A percentile compares a stretch with the other conserved stretches of the same genome.
Conservation (phyloP, 2,329 filamentous ascomycete species). For the Xylaria sp. region DNA sequence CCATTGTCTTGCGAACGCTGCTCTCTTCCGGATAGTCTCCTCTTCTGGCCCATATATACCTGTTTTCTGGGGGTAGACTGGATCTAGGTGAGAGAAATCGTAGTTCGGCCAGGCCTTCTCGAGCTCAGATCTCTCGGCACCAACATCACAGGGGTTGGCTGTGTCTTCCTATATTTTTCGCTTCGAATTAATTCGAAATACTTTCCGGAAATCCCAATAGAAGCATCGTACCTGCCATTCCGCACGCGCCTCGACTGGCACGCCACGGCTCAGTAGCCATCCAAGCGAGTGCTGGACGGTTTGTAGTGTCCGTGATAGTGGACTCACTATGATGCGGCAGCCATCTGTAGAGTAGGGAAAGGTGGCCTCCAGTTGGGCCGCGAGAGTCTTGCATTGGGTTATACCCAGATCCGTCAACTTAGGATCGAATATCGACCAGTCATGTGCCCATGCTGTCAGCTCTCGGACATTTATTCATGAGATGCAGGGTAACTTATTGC, state of each 20-base stretch:
- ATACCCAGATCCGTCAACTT: conserved; percentile 46
- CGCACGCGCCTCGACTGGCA: conserved; percentile 46
- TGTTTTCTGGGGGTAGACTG: conserved; percentile 48
- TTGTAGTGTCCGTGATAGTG: conserved; percentile 46
- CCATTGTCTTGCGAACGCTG: conserved; percentile 45
- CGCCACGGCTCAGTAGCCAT: conserved; percentile 45
- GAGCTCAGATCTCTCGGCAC: conserved; percentile 40
- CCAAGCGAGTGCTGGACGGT: conserved; percentile 46
- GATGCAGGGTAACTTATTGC: conserved; percentile 45
- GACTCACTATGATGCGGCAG: conserved; percentile 49
- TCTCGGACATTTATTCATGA: conserved; percentile 11
- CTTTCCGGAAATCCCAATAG: neutral
- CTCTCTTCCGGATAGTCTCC: conserved; percentile 44
- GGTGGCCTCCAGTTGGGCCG: conserved; percentile 39
- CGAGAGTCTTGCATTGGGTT: conserved; percentile 45
- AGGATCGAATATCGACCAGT: conserved; percentile 48
- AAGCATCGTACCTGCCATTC: conserved; percentile 48
- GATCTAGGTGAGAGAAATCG: conserved; percentile 48
- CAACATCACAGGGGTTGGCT: conserved; percentile 48
- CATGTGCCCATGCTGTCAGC: conserved; percentile 45
- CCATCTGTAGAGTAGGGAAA: conserved; percentile 41
- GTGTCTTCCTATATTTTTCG: conserved; percentile 45
- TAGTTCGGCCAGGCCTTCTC: conserved; percentile 46
- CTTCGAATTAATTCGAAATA: conserved; percentile 10
- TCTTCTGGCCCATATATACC: conserved; percentile 48